Percentiles rank a stretch among this genome's conserved stretches.
These are phyloP conservation scores for Beauveria bassiana DNA, from an alignment of 2,329 filamentous ascomycete genomes.

Conservation along the genomic window DNA sequence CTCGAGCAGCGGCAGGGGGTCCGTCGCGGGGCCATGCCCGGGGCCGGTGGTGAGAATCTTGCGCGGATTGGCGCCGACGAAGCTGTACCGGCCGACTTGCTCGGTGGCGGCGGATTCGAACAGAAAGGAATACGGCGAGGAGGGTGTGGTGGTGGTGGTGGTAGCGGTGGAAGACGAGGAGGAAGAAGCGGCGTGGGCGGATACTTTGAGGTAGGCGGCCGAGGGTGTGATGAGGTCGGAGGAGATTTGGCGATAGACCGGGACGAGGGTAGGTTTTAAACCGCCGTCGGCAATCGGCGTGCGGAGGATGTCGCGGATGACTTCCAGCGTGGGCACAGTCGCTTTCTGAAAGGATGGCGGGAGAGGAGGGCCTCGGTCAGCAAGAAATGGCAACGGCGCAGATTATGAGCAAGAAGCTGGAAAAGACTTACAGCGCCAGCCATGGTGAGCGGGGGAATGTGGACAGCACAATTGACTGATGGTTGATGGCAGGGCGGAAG, in stretches of 20 bases:
- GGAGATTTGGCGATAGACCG: conserved; percentile 74
- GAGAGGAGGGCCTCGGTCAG: neutral
- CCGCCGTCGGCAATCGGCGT: conserved; percentile 22
- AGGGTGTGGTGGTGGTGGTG: conserved; percentile 18
- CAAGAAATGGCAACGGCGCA: neutral
- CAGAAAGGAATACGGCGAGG: conserved; percentile 77
- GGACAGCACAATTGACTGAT: neutral
- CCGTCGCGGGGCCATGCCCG: conserved; percentile 74
- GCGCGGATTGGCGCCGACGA: conserved; percentile 72
- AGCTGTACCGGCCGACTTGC: conserved; percentile 90
- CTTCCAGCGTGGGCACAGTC: conserved; percentile 39
- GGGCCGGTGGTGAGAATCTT: conserved; percentile 84
- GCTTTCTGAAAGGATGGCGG: conserved; percentile 23
- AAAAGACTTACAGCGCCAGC: conserved; percentile 22
- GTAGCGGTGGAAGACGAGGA: conserved; percentile 37
- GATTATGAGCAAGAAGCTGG: neutral
- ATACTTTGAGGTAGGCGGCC: conserved; percentile 89
- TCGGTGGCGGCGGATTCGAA: conserved; percentile 95
- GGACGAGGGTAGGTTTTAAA: conserved; percentile 61
- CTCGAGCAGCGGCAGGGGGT: conserved; percentile 79
- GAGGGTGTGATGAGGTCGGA: conserved; percentile 92
- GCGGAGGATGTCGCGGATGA: conserved; percentile 35
- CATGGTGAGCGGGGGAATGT: conserved; percentile 16
- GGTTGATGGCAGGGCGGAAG: neutral
- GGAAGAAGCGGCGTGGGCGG: conserved; percentile 48